Base-by-base conservation (phyloP, 2,329 filamentous ascomycete genomes). In the Lecanosticta acicola region DNA sequence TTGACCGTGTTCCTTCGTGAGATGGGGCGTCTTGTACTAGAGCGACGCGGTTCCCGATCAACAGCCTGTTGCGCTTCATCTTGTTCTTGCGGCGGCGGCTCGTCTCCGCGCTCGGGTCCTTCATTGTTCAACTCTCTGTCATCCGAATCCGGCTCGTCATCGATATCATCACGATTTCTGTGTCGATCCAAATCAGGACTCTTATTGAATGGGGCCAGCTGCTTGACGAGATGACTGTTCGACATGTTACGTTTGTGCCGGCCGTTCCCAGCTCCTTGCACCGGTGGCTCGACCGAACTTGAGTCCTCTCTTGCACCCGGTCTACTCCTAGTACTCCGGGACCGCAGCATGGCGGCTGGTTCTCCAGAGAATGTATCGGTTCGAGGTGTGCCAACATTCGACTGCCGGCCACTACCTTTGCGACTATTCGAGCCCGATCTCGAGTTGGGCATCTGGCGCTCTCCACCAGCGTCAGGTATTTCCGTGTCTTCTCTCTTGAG, bases 401-500 rank as follows among this genome's bases (percentile, higher is more conserved):
- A 74, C 3, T 64, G 59, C 29, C 70, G 64, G 13, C 71, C 69
- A 35, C 64, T 64, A 29, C 69, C 58, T 48, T 59, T 59, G 17
- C 53, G 54, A 29, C 53, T 51, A 37, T 56, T 56, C 14, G 59
- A 59, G 9, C 55, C 53, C 32, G 58, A 59, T 20, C 53, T 57
- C 18, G 57, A 61, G 35, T 36, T 44, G 14, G 54, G 46, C 17
- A 45, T 44, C 36, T 39, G 48, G 32, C 46, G 37, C 33, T 54
- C 52, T 17, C 40, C 45, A 2, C 48, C 42, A 41, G 47, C 21
- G 44, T 59, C 46, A 37, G 65, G 50, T 47, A 62, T 49, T 16
- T 59, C 74, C 4, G 64, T 50, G 35, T 79, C 74, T 42, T 83
- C 78, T 24, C 64, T 62, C 55, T 75, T 74, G 40, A 74, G 60